These are phyloP conservation scores for Taxawa tesnikishii DNA, from an alignment of 2,329 filamentous ascomycete genomes.

Conservation along the genomic window DNA sequence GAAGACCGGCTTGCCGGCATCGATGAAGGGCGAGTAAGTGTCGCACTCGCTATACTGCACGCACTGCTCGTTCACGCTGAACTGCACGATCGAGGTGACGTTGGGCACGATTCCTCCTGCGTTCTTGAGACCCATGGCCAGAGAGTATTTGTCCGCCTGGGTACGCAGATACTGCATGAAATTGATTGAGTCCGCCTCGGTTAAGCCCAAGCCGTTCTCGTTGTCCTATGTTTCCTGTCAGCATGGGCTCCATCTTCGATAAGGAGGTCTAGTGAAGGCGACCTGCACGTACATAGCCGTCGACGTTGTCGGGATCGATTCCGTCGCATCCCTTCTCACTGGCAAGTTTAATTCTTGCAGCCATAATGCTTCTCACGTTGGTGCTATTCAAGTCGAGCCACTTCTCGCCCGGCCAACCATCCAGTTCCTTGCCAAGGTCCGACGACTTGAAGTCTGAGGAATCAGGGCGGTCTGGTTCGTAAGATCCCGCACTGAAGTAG, in stretches of 20 bases:
- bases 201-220: conserved; percentile 50
- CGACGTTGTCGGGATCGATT: conserved; percentile 20
- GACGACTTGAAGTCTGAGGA: conserved; percentile 37
- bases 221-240: conserved; percentile 36
- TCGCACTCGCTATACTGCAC: conserved; percentile 47
- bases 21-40: conserved; percentile 45
- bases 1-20: conserved; percentile 55
- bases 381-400: conserved; percentile 51
- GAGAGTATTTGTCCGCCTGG: conserved; percentile 39
- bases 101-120: conserved; percentile 45
- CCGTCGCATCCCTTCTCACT: conserved; percentile 25
- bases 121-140: conserved; percentile 59
- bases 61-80: conserved; percentile 61
- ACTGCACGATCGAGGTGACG: conserved; percentile 44
- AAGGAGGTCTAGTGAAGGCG: background rate
- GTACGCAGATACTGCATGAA: conserved; percentile 49
- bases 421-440: conserved; percentile 47
- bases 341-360: conserved; percentile 45
- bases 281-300: conserved; percentile 8
- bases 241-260: background rate
- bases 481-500: conserved; percentile 63
- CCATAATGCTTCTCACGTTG: conserved; percentile 54
- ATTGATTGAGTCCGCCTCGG: conserved; percentile 40
- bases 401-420: conserved; percentile 54
- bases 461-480: conserved; percentile 52